phyloP scores from a whole-genome alignment of 192 early-diverging fungal species.

The Pilaira anomala region DNA sequence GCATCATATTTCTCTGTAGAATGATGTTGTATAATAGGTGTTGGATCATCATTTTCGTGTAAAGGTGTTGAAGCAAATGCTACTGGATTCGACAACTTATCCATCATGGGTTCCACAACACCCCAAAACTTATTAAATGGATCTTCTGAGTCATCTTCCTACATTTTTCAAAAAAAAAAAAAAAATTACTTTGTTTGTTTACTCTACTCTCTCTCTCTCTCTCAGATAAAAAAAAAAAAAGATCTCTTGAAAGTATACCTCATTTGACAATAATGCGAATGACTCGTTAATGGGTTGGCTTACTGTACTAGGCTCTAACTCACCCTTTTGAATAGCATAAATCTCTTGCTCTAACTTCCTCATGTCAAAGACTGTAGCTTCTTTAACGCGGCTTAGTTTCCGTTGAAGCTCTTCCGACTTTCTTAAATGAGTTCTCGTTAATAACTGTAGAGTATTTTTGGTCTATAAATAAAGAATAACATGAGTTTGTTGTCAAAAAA shows the following conservation, averaged over 20 bases:
- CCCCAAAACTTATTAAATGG: constrained; percentile 85
- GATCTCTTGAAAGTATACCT: too few relatives aligned
- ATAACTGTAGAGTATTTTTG: constrained; percentile 59
- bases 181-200: too few relatives aligned
- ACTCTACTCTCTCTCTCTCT: too few relatives aligned
- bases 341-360: neutral
- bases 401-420: constrained; percentile 65
- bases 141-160: constrained; percentile 59
- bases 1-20: neutral
- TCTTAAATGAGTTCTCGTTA: constrained; percentile 64
- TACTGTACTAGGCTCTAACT: neutral
- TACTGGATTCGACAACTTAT: constrained; percentile 67
- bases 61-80: constrained; percentile 60
- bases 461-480: constrained; percentile 39
- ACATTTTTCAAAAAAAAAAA: too few relatives aligned
- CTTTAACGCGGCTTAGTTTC: constrained; percentile 5
- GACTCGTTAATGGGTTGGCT: constrained; percentile 29
- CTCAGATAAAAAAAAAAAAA: too few relatives aligned
- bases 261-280: constrained; percentile 26
- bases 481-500: too few relatives aligned
- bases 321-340: neutral
- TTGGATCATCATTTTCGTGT: constrained; percentile 38
- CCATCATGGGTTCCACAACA: constrained; percentile 67
- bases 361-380: neutral
- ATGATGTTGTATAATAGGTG: neutral